Percentiles rank a stretch among this genome's conserved stretches.
Conservation (phyloP, 345 rosid genomes). For the Salix caprea region DNA sequence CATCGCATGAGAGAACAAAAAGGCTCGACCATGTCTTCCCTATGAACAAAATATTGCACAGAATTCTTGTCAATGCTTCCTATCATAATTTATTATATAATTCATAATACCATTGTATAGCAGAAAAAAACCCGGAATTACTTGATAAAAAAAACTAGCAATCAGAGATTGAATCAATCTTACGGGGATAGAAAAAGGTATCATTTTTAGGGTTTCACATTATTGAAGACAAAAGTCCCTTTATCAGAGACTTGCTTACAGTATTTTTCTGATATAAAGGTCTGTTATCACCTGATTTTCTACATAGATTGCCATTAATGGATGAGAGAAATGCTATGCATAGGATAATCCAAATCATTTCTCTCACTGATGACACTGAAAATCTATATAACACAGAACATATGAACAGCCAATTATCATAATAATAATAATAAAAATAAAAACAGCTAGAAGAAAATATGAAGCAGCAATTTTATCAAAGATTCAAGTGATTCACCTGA, state of each 20-base stretch:
- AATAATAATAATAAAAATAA: background rate
- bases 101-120: background rate
- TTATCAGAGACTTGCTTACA: background rate
- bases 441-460: background rate
- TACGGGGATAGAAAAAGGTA: background rate
- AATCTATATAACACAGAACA: background rate
- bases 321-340: background rate
- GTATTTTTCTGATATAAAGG: background rate
- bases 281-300: background rate
- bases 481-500: constrained; percentile 55
- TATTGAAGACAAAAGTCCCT: background rate
- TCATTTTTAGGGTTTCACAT: background rate
- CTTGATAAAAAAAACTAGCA: background rate
- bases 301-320: background rate
- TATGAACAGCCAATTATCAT: no score
- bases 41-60: background rate
- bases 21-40: constrained; percentile 27
- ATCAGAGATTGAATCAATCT: background rate
- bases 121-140: no score
- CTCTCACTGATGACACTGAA: background rate
- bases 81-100: background rate
- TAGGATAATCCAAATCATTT: no score
- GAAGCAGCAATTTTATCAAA: background rate
- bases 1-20: constrained; percentile 29
- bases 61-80: background rate